Percentiles rank a stretch among this genome's conserved stretches.
phyloP scores from a whole-genome alignment of 805 yeast genomes.

The Cyberlindnera nakhonratchasimensis region DNA sequence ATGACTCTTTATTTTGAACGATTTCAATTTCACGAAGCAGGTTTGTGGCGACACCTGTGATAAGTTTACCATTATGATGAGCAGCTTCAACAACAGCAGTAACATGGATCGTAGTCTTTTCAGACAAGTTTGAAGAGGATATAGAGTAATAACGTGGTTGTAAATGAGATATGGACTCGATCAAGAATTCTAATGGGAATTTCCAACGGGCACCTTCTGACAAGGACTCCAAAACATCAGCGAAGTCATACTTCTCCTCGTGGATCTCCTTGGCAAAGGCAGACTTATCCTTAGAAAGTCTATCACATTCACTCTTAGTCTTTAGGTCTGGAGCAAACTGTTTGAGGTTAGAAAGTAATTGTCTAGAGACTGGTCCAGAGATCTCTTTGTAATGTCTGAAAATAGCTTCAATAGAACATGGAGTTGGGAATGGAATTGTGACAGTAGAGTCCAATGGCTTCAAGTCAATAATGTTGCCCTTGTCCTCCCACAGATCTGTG shows the following conservation, averaged over 20 bases:
- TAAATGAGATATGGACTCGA: slow-evolving; percentile 76
- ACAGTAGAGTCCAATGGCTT: slow-evolving; percentile 69
- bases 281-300: slow-evolving; percentile 64
- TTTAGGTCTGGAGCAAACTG: slow-evolving; percentile 76
- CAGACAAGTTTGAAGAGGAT: slow-evolving; percentile 80
- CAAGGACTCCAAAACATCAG: slow-evolving; percentile 64
- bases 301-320: slow-evolving; percentile 36
- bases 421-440: slow-evolving; percentile 61
- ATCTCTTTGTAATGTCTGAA: slow-evolving; percentile 87
- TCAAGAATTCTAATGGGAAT: slow-evolving; percentile 80
- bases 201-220: slow-evolving; percentile 71
- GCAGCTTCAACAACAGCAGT: slow-evolving; percentile 85
- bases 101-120: slow-evolving; percentile 70
- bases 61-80: slow-evolving; percentile 27
- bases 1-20: slow-evolving; percentile 46
- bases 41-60: slow-evolving; percentile 85
- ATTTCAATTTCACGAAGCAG: slow-evolving; percentile 70
- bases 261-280: slow-evolving; percentile 65
- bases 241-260: slow-evolving; percentile 59
- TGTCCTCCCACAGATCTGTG: slow-evolving; percentile 53
- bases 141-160: slow-evolving; percentile 96
- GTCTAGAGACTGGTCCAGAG: slow-evolving; percentile 91
- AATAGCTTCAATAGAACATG: slow-evolving; percentile 86
- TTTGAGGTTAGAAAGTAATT: slow-evolving; percentile 65
- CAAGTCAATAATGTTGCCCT: slow-evolving; percentile 56